These are phyloP conservation scores for Xylaria longipes DNA, from an alignment of 495 filamentous ascomycete genomes.

Conservation along the genomic window DNA sequence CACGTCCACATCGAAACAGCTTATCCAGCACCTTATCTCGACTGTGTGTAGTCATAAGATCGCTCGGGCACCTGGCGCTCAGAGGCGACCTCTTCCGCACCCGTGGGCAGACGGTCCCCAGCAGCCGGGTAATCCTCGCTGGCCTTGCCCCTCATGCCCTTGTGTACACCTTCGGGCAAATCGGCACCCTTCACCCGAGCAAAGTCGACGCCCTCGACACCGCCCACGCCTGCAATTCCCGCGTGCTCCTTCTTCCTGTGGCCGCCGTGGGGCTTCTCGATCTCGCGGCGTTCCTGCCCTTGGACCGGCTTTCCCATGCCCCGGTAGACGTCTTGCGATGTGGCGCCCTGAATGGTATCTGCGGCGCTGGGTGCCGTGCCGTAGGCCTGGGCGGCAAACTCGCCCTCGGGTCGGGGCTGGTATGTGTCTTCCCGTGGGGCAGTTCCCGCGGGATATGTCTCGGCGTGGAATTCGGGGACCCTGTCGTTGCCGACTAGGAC, in stretches of 20 bases:
- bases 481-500: slow-evolving; percentile 64
- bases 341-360: slow-evolving; percentile 67
- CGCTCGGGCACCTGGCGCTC: slow-evolving; percentile 41
- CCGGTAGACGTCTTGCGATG: slow-evolving; percentile 65
- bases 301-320: slow-evolving; percentile 66
- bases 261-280: slow-evolving; percentile 54
- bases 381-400: slow-evolving; percentile 55
- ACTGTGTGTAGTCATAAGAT: slow-evolving; percentile 32
- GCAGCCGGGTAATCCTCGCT: slow-evolving; percentile 47
- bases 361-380: slow-evolving; percentile 42
- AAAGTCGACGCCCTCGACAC: slow-evolving; percentile 36
- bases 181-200: slow-evolving; percentile 50
- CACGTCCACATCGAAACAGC: neutral
- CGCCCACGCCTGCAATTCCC: slow-evolving; percentile 63
- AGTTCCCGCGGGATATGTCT: slow-evolving; percentile 67
- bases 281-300: slow-evolving; percentile 66
- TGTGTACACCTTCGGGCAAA: slow-evolving; percentile 43
- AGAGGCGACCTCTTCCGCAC: slow-evolving; percentile 54
- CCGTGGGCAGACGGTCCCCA: slow-evolving; percentile 46
- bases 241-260: slow-evolving; percentile 58
- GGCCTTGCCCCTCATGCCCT: slow-evolving; percentile 45
- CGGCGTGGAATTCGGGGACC: slow-evolving; percentile 65
- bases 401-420: slow-evolving; percentile 57
- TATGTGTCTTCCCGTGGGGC: slow-evolving; percentile 69
- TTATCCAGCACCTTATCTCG: neutral